Base-by-base conservation (phyloP, 2,329 filamentous ascomycete genomes). In the Trichoderma sp. region DNA sequence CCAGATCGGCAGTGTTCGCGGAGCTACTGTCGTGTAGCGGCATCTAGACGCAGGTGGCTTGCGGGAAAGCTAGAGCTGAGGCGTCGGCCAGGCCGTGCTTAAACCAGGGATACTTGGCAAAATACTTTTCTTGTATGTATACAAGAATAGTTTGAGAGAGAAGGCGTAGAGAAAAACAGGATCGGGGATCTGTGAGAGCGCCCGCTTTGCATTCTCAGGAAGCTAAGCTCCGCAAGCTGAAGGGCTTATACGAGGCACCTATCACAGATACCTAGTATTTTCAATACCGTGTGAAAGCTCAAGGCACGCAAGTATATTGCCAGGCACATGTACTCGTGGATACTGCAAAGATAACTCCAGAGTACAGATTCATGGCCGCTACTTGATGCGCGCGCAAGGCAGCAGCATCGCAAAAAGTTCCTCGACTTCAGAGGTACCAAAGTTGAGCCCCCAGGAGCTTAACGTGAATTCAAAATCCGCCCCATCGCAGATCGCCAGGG, bases 11-110 rank as follows among this genome's bases (percentile, higher is more conserved):
- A 43, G 24, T 30, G 39, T 24, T 58, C 30, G 37, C 63, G 54
- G 56, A 59, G 56, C 56, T 59, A 43, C 34, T 18, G 14, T 21
- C 18, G 34, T 21, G 34, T 59, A 34, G 56, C 56, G 34, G 56
- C 56, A 59, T 43, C 56, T 59, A 43, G 34, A 24, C 56, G 56
- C 34, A 39, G 34, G 63, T 59, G 63, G 63, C 63, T 66, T 66
- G 63, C 63, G n/a, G 63, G 52, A 59, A 56, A 51, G 63, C 49
- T 59, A 54, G 63, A 59, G 63, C 28, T 39, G 63, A 66, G 39
- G 37, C 63, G 39, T 66, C 63, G 54, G 63, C 63, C 63, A 58
- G 52, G 63, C 63, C 63, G 63, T 58, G 26, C 39, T 66, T 51
- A 34, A 58, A 37, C 21, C 63, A 59, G 49, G 63, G 63, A 49